Evolutionary conservation across 1,284 basidiomycete species (phyloP).

Genomic region (Ustilago loliicola): DNA sequence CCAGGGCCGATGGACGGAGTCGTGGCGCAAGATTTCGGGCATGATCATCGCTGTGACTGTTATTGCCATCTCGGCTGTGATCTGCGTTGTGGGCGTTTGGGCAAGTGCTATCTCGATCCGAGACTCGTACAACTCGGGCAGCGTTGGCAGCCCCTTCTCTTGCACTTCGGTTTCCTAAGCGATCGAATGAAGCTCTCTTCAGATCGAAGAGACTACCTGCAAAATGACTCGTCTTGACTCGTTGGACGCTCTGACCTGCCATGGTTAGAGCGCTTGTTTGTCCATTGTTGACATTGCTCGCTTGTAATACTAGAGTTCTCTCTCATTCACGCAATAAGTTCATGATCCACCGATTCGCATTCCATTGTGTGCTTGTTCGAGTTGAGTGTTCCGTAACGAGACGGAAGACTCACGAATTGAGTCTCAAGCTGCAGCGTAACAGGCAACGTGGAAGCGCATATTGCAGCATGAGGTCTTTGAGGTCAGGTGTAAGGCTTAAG

Average conservation of each 20-base stretch:
- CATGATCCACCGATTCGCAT: background rate
- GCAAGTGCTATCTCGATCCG: conserved; percentile 68
- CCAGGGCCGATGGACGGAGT: conserved; percentile 47
- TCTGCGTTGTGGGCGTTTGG: conserved; percentile 70
- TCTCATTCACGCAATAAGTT: background rate
- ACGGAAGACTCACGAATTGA: no score
- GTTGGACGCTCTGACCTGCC: background rate
- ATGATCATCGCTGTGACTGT: conserved; percentile 58
- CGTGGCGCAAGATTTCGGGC: conserved; percentile 44
- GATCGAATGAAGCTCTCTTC: background rate
- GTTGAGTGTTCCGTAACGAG: background rate
- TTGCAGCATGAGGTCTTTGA: no score
- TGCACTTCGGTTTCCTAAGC: conserved; percentile 50
- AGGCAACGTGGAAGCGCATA: no score
- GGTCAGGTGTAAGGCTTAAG: background rate
- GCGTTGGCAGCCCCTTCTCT: conserved; percentile 69
- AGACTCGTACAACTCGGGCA: conserved; percentile 64
- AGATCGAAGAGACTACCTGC: background rate
- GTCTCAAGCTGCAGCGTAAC: no score
- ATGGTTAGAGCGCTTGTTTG: conserved; percentile 1
- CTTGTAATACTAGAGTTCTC: conserved; percentile 8
- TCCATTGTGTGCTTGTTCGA: background rate
- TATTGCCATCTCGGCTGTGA: conserved; percentile 66
- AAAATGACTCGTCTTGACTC: background rate
- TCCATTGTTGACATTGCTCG: background rate